phyloP scores from a whole-genome alignment of 2,329 filamentous ascomycete genomes.

The Xylaria sp. region DNA sequence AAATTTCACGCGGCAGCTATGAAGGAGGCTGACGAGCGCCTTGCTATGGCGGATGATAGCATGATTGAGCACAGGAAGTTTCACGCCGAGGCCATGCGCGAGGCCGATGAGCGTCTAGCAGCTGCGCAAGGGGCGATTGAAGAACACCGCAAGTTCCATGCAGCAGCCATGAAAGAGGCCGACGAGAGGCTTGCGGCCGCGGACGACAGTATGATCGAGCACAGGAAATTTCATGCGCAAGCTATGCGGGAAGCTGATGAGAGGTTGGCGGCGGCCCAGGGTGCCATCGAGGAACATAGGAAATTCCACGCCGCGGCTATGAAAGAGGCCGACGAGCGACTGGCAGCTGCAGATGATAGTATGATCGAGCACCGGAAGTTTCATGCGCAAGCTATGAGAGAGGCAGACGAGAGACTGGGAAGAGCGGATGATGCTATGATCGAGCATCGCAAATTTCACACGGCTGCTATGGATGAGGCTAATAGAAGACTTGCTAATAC shows the following conservation, averaged over 20 bases:
- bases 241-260: slow-evolving; percentile 31
- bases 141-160: slow-evolving; percentile 20
- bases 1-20: slow-evolving; percentile 26
- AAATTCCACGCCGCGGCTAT: slow-evolving; percentile 28
- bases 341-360: slow-evolving; percentile 22
- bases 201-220: slow-evolving; percentile 28
- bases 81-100: slow-evolving; percentile 22
- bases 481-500: slow-evolving; percentile 12
- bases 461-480: slow-evolving; percentile 13
- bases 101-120: slow-evolving; percentile 16
- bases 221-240: slow-evolving; percentile 22
- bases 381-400: slow-evolving; percentile 24
- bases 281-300: slow-evolving; percentile 23
- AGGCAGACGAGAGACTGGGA: slow-evolving; percentile 13
- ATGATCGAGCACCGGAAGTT: slow-evolving; percentile 33
- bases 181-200: slow-evolving; percentile 20
- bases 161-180: slow-evolving; percentile 13
- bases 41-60: slow-evolving; percentile 23
- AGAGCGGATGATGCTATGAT: slow-evolving; percentile 12
- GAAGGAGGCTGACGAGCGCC: slow-evolving; percentile 28
- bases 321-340: slow-evolving; percentile 27
- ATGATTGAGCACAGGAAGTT: slow-evolving; percentile 34
- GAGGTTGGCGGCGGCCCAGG: slow-evolving; percentile 20
- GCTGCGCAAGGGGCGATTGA: slow-evolving; percentile 1
- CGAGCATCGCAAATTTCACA: slow-evolving; percentile 22